Evolutionary conservation across 2,329 filamentous ascomycete genomes (phyloP).

Genomic region (Neonectria coccinea): DNA sequence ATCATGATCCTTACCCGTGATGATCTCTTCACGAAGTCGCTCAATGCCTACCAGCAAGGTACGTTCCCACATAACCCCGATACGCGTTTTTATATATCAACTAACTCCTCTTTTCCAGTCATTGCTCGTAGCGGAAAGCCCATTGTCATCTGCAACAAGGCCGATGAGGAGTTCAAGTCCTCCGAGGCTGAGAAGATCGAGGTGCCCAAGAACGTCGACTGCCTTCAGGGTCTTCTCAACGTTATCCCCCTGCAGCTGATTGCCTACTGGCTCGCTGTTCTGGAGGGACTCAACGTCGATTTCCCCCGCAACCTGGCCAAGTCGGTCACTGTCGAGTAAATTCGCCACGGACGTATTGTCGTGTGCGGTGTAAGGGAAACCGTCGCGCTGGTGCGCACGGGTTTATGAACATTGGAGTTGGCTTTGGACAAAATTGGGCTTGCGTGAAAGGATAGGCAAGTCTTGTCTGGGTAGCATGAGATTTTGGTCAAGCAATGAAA

Average conservation of each 20-base stretch:
- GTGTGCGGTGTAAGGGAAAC: slow-evolving; percentile 40
- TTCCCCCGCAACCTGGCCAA: slow-evolving; percentile 99
- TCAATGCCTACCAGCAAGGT: slow-evolving; percentile 99
- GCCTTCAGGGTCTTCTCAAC: slow-evolving; percentile 95
- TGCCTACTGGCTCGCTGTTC: slow-evolving; percentile 98
- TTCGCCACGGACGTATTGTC: slow-evolving; percentile 26
- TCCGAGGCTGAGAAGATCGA: slow-evolving; percentile 97
- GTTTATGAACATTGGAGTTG: slow-evolving; percentile 46
- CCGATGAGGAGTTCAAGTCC: slow-evolving; percentile 87
- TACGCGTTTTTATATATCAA: neutral
- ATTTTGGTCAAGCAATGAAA: slow-evolving; percentile 40
- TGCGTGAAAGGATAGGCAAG: slow-evolving; percentile 40
- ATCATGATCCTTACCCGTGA: slow-evolving; percentile 99
- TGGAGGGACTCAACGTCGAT: slow-evolving; percentile 95
- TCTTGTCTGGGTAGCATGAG: slow-evolving; percentile 41
- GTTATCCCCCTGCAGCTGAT: slow-evolving; percentile 98
- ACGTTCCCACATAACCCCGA: slow-evolving; percentile 49
- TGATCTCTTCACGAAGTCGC: slow-evolving; percentile 96
- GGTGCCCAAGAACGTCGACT: slow-evolving; percentile 95
- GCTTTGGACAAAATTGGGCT: slow-evolving; percentile 45
- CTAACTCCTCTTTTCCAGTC: slow-evolving; percentile 64
- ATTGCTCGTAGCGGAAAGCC: slow-evolving; percentile 95
- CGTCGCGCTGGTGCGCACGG: slow-evolving; percentile 36
- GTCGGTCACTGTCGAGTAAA: slow-evolving; percentile 97
- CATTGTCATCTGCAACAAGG: slow-evolving; percentile 97